Base-by-base conservation (phyloP, 768 basidiomycete genomes). In the Scleroderma citrinum region DNA sequence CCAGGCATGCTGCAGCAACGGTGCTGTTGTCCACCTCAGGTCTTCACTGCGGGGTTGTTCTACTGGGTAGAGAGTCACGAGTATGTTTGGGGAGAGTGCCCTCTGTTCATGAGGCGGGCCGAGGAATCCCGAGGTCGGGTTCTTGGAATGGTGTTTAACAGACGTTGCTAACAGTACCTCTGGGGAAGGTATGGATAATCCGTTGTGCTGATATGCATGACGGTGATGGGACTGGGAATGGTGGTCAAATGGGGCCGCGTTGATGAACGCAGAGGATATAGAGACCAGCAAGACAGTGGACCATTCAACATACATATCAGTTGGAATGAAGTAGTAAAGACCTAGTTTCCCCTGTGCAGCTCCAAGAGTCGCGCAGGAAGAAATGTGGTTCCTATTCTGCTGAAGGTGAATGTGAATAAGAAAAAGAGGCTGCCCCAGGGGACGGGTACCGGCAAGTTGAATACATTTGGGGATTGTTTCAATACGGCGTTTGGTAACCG, bases 11-110 rank as follows among this genome's bases (percentile, higher is more conserved):
- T 55, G 41, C 11, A 67, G 60, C 19, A 63, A 59, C 16, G 70
- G 56, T 4, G 72, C 69, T 10, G 76, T 78, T n/a, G 76, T 71
- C 77, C 77, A 79, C 3, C 74, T 74, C 48, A 57, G 52, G 30
- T 54, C 59, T 31, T 59, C 61, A 20, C 42, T 32, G 5, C 34
- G 4, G 13, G 43, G 19, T 44, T 43, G 26, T 8, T 56, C 39
- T 42, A 71, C 64, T n/a, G 77, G 76, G 64, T 77, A 77, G 41
- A 78, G 68, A 16, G 64, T 60, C 36, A 52, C 53, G 10, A 72
- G 47, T 31, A 50, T 48, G 21, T 29, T 44, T 26, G 52, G 60
- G 51, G 16, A 12, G 4, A 5, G 5, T 35, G 6, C n/a, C 12
- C 3, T n/a, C 34, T 12, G 12, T 13, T 5, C n/a, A n/a, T 35